Base-by-base conservation (phyloP, 1,139 yeast genomes). In the Taphrina populina region DNA sequence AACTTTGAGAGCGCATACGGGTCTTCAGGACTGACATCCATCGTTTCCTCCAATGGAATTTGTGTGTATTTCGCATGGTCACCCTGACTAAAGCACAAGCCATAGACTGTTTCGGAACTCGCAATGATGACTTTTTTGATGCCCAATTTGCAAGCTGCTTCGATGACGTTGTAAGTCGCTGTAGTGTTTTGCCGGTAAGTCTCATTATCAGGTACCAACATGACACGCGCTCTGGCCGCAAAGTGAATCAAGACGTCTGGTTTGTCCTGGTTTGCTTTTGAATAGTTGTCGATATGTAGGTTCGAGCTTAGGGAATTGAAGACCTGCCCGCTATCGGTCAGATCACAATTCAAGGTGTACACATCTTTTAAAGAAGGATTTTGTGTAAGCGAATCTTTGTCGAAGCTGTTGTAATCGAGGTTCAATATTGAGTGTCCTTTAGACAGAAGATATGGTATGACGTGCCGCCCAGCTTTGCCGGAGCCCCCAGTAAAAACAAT, bases 111-210 rank as follows among this genome's bases (percentile, higher is more conserved):
- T 35, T 61, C 62, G 10, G 64, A 62, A 7, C 62, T 60, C 15
- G 64, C 64, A 20, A 62, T 58, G 45, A 62, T 61, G 46, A 62
- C 59, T 47, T 60, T 61, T 57, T 61, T 59, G 39, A 62, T 61
- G 1, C 64, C 66, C 15, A 61, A 55, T 52, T 61, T 62, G 46
- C 59, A 59, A 15, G 64, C 63, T 37, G 63, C 60, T 51, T 61
- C 62, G 46, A 62, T 54, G 24, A 61, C 62, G 33, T 62, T 62
- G 55, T 62, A 62, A 8, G 64, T 61, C 23, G 62, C 51, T n/a
- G 59, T 40, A 10, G 57, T 41, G 43, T 62, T 62, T 21, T 46
- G 53, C 26, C 56, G 58, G 46, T 51, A 62, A 34, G 61, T 59
- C 45, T 56, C 58, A 37, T 62, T 60, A 41, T 62, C 64, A 3